A percentile compares a stretch with the other conserved stretches of the same genome.
Conservation (phyloP, 768 basidiomycete genomes). For the Podaxis pistillaris region DNA sequence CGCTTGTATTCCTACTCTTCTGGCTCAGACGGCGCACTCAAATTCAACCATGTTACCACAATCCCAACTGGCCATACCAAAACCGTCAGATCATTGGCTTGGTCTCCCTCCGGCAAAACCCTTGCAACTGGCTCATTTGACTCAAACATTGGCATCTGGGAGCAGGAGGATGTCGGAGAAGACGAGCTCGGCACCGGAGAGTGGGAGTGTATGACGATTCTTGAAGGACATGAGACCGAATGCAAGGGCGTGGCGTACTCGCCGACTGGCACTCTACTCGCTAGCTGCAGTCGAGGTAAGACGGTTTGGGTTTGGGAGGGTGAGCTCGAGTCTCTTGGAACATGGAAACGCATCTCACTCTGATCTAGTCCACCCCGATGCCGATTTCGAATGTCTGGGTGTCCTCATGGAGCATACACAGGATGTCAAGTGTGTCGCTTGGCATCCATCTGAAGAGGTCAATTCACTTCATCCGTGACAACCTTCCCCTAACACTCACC, state of each 20-base stretch:
- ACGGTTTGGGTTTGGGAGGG: conserved; percentile 99
- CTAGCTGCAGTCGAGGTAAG: conserved; percentile 94
- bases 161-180: conserved; percentile 48
- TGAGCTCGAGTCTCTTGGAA: conserved; percentile 24
- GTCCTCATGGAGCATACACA: conserved; percentile 97
- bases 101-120: conserved; percentile 84
- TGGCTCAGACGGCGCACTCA: conserved; percentile 18
- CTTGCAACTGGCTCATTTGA: conserved; percentile 95
- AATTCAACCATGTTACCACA: conserved; percentile 56
- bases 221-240: conserved; percentile 96
- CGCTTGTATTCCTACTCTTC: conserved; percentile 72
- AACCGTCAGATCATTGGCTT: conserved; percentile 83
- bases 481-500: conserved; percentile 14
- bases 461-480: conserved; percentile 17
- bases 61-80: conserved; percentile 86
- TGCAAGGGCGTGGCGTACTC: conserved; percentile 92
- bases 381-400: conserved; percentile 91
- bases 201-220: conserved; percentile 84
- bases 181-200: conserved; percentile 41
- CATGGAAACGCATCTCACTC: neutral
- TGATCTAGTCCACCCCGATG: conserved; percentile 75
- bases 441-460: conserved; percentile 96
- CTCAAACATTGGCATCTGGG: conserved; percentile 89
- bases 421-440: conserved; percentile 93
- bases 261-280: conserved; percentile 74